Evolutionary conservation across 2,329 filamentous ascomycete species (phyloP), one percentile per base, ranked within the genome.

Genomic region (Nakataea oryzae): DNA sequence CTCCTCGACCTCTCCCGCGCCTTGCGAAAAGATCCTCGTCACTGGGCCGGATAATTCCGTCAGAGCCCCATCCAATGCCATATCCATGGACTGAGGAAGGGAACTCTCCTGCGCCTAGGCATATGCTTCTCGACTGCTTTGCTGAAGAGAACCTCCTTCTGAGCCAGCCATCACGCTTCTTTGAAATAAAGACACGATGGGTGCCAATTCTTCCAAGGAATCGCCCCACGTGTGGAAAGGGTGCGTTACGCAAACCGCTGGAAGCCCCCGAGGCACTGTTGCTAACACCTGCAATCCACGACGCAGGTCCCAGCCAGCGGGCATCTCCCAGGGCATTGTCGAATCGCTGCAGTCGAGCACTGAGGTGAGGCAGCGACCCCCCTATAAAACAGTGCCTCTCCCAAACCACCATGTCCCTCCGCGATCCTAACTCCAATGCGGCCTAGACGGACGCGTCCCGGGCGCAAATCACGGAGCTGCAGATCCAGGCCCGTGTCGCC

Each of bases 401-500:
- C 26, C 28, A 59, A 26, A 32, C 30, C 29, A 59, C 56, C 27
- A 30, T 47, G 30, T 50, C 55, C 47, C 34, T 57, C 13, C 55
- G 13, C 27, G 13, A 11, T 57, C 55, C 55, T 28, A 21, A 57
- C 55, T 8, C 55, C 21, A 27, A 32, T 17, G n/a, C 17, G 29
- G 24, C 32, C 63, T 73, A 97, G 93, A 93, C 89, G 76, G 93
- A 97, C 78, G 86, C 87, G 64, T 93, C 91, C 67, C 92, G 93
- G 73, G 83, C 88, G 70, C 90, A 90, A 77, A 81, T 87, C 71
- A 79, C 91, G 74, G 93, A 97, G 78, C 86, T 95, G 66, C 88
- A 93, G 70, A 87, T 96, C 74, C 93, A 97, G 79, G 79, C 85
- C 72, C 93, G 93, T 75, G 91, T 97, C 64, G 86, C 88, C 70